These are phyloP conservation scores for Stephania yunnanensis DNA, from an alignment of 164 flowering plant genomes.

Conservation along the genomic window DNA sequence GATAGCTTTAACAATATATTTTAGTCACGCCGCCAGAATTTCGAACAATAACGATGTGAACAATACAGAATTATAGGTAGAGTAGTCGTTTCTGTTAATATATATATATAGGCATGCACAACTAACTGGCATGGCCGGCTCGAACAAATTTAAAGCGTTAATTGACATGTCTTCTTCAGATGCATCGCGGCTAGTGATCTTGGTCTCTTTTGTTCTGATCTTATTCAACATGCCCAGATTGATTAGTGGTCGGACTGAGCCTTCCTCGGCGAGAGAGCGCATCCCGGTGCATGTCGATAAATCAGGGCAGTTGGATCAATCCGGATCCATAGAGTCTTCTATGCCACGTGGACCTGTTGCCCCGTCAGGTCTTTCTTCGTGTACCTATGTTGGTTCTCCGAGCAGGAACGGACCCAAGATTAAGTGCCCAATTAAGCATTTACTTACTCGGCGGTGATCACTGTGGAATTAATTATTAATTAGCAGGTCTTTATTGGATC, in stretches of 20 bases:
- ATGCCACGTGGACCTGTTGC: conserved; percentile 7
- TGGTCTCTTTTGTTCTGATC: not conserved
- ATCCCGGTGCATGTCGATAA: not conserved
- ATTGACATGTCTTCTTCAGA: conserved; percentile 1
- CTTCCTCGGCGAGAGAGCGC: too few relatives aligned
- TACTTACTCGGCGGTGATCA: too few relatives aligned
- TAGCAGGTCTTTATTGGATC: too few relatives aligned
- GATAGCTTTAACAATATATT: too few relatives aligned
- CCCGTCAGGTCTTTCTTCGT: conserved; percentile 9
- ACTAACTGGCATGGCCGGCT: too few relatives aligned
- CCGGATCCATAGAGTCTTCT: not conserved
- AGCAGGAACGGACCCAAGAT: not conserved
- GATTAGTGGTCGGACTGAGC: not conserved
- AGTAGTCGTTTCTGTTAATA: too few relatives aligned
- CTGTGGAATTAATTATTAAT: too few relatives aligned
- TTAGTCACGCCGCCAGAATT: too few relatives aligned
- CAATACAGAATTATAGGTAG: too few relatives aligned
- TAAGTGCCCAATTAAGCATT: conserved; percentile 9
- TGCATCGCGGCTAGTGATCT: not conserved
- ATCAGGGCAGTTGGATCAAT: not conserved
- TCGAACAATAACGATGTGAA: too few relatives aligned
- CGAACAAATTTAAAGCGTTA: not conserved
- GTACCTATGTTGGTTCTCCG: conserved; percentile 3
- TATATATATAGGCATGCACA: too few relatives aligned
- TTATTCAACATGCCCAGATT: not conserved